Base-by-base conservation (phyloP, 805 yeast species). In the Ogataea philodendri region DNA sequence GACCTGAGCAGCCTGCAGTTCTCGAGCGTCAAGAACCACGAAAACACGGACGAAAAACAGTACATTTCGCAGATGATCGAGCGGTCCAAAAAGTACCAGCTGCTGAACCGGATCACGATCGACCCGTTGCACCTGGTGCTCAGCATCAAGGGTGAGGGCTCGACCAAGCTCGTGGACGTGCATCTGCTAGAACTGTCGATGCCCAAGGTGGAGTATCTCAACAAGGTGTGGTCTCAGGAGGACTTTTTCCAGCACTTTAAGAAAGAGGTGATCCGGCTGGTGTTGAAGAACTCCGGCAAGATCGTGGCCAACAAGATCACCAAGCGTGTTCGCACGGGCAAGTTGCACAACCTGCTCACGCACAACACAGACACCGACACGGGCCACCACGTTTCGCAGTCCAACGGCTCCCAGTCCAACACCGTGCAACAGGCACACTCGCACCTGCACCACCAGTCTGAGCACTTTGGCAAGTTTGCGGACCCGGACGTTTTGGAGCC, bases 81-180 rank as follows among this genome's bases (percentile, higher is more conserved):
- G 13, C 52, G 80, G 31, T 65, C 78, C 0, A 50, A 66, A 9
- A 59, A 57, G 32, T 74, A 62, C 48, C 62, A 64, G 26, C 59
- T 73, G 40, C 52, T 70, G 19, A 52, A 60, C 5, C 49, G 55
- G 26, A 48, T 67, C 27, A 55, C 57, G 15, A 46, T 59, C 11
- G 32, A 47, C n/a, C 51, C 54, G 5, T 30, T 50, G 16, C 34
- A 33, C 9, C 34, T 90, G 7, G 68, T 78, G 33, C 67, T 89
- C 11, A 84, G 95, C 37, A 89, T 85, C 64, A 80, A 78, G 54
- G 95, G 94, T 3, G 76, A 76, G 14, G 85, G 88, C 11, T 69
- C 76, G 18, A 67, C 75, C 44, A 76, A 80, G 45, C 61, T 90
- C 30, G 70, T 85, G 20, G 87, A 88, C 54, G 84, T 90, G 4